Percentiles rank a stretch among this genome's conserved stretches.
phyloP scores from a whole-genome alignment of 2,329 filamentous ascomycete species.

The Verticillium tricorpus region DNA sequence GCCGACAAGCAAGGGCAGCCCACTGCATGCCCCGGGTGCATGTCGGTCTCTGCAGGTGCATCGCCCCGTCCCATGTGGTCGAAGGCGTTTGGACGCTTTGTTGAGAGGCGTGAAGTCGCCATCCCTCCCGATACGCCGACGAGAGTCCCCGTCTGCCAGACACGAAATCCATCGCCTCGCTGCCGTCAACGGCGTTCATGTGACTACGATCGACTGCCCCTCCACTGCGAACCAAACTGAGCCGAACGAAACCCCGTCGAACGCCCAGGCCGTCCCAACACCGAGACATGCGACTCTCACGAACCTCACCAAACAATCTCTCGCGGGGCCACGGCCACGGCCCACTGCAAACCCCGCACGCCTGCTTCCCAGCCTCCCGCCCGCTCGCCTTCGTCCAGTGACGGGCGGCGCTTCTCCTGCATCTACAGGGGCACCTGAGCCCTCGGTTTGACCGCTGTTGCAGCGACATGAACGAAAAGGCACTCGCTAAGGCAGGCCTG shows the following conservation, averaged over 20 bases:
- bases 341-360: not conserved
- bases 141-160: not conserved
- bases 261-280: not conserved
- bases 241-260: not conserved
- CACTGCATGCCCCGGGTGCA: not conserved
- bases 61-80: not conserved
- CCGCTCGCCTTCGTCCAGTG: not conserved
- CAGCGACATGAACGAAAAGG: not conserved
- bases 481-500: not conserved
- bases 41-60: not conserved
- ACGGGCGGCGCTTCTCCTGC: not conserved
- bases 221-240: not conserved
- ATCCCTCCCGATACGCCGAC: not conserved
- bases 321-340: not conserved
- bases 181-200: not conserved
- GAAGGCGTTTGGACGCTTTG: not conserved
- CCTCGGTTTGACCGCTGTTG: not conserved
- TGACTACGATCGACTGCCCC: not conserved
- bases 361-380: not conserved
- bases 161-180: not conserved
- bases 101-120: not conserved
- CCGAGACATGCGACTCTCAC: not conserved
- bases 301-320: not conserved
- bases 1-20: not conserved
- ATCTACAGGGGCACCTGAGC: not conserved